Evolutionary conservation across 352 stramenopile species (phyloP), one percentile per base, ranked within the genome.

Genomic region (Phytophthora niederhauseri): DNA sequence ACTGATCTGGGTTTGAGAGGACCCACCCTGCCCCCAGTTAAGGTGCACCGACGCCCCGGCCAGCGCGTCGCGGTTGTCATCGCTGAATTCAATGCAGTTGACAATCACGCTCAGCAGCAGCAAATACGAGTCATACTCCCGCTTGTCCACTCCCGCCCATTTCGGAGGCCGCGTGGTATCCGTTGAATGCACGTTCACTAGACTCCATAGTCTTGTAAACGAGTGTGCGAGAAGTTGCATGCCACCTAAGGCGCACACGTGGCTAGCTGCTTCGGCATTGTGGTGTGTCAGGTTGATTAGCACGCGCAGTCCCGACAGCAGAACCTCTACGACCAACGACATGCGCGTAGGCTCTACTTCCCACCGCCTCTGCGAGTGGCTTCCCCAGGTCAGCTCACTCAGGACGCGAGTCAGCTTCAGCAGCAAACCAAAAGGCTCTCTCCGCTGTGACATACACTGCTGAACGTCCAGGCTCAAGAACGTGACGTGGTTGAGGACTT

Each of bases 261-360:
- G 73, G 0, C 9, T 54, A 19, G 81, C 77, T 54, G 84, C 84
- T 6, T 78, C 73, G 26, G 68, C 51, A 19, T 89, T 93, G 60
- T 91, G 84, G 45, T 95, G 87, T 1, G 87, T 93, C 19, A 95
- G 75, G 59, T 95, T 95, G 68, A 94, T 88, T 14, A 94, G 38
- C 19, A 94, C 80, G 12, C 85, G 81, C 46, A 93, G 46, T 9
- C 73, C 55, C 2, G 73, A 74, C 17, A 90, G 53, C 9, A 91
- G 66, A 0, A 83, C 76, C 5, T 91, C 84, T 1, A 81, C 60
- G 14, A 72, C 52, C 38, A 82, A 57, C 7, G 73, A 65, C 61
- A 80, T 72, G 38, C 73, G 68, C n/a, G 55, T 55, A n/a, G 70
- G 28, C 9, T 78, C 59, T 11, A 24, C 49, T 46, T 77, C 36